These are phyloP conservation scores for Phytophthora nicotianae DNA, from an alignment of 352 stramenopile species.

Conservation along the genomic window DNA sequence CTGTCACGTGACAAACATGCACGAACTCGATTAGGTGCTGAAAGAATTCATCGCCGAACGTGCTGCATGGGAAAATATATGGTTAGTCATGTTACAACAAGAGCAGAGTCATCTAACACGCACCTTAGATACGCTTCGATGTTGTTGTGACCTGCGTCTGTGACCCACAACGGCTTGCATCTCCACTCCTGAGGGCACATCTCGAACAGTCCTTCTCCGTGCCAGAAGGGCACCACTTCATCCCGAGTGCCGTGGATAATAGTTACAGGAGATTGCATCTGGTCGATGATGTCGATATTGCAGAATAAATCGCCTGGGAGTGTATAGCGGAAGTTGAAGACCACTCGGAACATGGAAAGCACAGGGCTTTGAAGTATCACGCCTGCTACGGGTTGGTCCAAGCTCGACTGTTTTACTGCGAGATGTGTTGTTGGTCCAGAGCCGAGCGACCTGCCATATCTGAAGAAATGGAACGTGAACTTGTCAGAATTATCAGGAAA, in stretches of 20 bases:
- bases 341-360: conserved; percentile 96
- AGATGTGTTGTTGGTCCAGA: conserved; percentile 97
- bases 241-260: conserved; percentile 99
- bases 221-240: conserved; percentile 99
- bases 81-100: conserved; percentile 14
- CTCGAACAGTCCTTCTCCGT: conserved; percentile 95
- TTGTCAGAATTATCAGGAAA: conserved; percentile 1
- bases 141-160: conserved; percentile 98
- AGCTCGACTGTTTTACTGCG: conserved; percentile 90
- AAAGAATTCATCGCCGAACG: conserved; percentile 82
- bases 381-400: conserved; percentile 92
- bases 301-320: conserved; percentile 97
- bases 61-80: conserved; percentile 31
- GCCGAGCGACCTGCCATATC: conserved; percentile 91
- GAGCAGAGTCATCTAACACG: conserved; percentile 1
- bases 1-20: conserved; percentile 73
- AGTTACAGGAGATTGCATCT: conserved; percentile 94
- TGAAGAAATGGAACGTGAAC: conserved; percentile 23
- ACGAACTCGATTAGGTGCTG: conserved; percentile 80
- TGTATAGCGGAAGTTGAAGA: conserved; percentile 99
- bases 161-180: conserved; percentile 97
- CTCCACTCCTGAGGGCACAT: conserved; percentile 92
- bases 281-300: conserved; percentile 95
- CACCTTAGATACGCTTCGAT: conserved; percentile 96
- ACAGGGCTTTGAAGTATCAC: conserved; percentile 97